Evolutionary conservation across 257 asterid species (phyloP).

Genomic region (Solanum clarkiae): DNA sequence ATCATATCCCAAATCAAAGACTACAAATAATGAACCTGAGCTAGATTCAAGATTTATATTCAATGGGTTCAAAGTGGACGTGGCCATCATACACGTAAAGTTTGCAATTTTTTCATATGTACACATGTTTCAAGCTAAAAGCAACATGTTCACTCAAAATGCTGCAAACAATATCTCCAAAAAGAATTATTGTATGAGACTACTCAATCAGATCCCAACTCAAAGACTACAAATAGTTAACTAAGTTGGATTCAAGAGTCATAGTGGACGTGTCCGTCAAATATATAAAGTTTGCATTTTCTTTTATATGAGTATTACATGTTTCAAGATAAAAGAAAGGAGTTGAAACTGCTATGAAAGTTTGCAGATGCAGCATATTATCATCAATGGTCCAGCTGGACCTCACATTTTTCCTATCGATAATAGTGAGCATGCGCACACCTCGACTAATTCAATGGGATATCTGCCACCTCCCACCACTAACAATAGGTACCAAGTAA

Average conservation of each 20-base stretch:
- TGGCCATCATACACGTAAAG: not conserved
- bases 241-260: not conserved
- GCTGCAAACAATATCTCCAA: not conserved
- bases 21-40: not conserved
- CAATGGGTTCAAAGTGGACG: not conserved
- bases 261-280: not conserved
- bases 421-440: too few relatives aligned
- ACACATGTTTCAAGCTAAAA: not conserved
- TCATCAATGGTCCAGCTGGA: too few relatives aligned
- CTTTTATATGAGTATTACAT: not conserved
- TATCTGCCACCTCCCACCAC: not conserved
- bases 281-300: not conserved
- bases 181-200: not conserved
- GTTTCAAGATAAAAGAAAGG: not conserved
- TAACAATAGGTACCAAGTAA: not conserved
- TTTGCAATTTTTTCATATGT: not conserved
- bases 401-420: not conserved
- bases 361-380: too few relatives aligned
- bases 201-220: not conserved
- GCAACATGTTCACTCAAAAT: not conserved
- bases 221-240: not conserved
- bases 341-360: not conserved
- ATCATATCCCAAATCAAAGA: not conserved
- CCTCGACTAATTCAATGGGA: not conserved
- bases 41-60: not conserved